Conservation (phyloP, 2,329 filamentous ascomycete species). For the Ophiostoma ulmi region DNA sequence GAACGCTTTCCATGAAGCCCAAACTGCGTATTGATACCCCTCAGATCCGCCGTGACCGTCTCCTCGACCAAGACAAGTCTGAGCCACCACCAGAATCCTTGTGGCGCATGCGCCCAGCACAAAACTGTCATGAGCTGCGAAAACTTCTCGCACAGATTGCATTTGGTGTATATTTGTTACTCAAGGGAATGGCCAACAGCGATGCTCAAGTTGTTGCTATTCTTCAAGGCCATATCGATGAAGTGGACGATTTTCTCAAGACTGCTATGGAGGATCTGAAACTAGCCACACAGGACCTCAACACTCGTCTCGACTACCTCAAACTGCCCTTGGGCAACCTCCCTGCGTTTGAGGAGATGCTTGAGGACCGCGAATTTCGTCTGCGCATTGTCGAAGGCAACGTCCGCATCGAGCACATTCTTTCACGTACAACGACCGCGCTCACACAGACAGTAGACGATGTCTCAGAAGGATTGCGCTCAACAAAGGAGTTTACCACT, state of each 20-base stretch:
- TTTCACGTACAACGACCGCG: slow-evolving; percentile 68
- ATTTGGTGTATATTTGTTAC: slow-evolving; percentile 84
- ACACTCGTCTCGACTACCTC: slow-evolving; percentile 71
- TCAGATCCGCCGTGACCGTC: slow-evolving; percentile 56
- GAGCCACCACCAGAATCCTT: slow-evolving; percentile 65
- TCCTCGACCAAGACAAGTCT: slow-evolving; percentile 63
- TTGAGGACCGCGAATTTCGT: slow-evolving; percentile 78
- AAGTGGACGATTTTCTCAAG: slow-evolving; percentile 87
- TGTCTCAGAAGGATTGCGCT: slow-evolving; percentile 69
- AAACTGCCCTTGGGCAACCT: slow-evolving; percentile 79
- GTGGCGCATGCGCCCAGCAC: slow-evolving; percentile 71
- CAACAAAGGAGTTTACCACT: slow-evolving; percentile 67
- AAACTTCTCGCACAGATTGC: slow-evolving; percentile 90
- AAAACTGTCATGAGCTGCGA: slow-evolving; percentile 79
- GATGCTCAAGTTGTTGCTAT: slow-evolving; percentile 84
- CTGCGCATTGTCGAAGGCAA: slow-evolving; percentile 80
- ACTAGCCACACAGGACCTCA: slow-evolving; percentile 71
- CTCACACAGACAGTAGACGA: slow-evolving; percentile 77
- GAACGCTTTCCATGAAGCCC: slow-evolving; percentile 44
- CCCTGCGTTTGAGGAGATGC: slow-evolving; percentile 76
- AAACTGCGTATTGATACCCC: slow-evolving; percentile 52
- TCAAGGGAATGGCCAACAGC: slow-evolving; percentile 81
- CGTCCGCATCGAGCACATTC: slow-evolving; percentile 83
- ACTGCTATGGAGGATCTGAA: slow-evolving; percentile 79
- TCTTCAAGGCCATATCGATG: slow-evolving; percentile 85